Evolutionary conservation across 345 rosid genomes (phyloP), one percentile per base, ranked within the genome.

Genomic region (Populus tremula): DNA sequence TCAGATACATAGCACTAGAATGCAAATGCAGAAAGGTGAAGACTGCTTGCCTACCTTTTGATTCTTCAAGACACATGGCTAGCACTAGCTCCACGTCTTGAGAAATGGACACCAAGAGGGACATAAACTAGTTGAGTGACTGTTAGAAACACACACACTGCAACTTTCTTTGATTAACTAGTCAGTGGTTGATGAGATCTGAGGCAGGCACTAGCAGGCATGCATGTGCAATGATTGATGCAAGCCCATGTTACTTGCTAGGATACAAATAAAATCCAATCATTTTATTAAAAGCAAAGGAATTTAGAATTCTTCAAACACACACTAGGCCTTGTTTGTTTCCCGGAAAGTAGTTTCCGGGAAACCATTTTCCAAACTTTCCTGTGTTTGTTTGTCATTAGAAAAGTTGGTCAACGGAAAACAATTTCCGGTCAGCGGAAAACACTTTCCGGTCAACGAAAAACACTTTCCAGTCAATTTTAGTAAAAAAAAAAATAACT

Each of bases 171-270:
- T 50, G 73, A 72, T 70, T 49, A 10, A 74, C 69, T 72, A 65
- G 38, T 2, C 8, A 6, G 59, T 54, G 61, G 61, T 54, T 54
- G 61, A 54, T 20, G 61, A 68, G 27, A 74, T 65, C 29, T 39
- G 14, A 67, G 18, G 17, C 35, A 36, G 68, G 27, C 20, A 13
- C 20, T 59, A 25, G 14, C 65, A 63, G 14, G 11, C 61, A 35
- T 53, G 75, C 90, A 88, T 73, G 90, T 88, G 90, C 86, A 83
- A 86, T 86, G 87, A 86, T 86, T 86, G 80, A 63, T 54, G 72
- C 4, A 67, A 84, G 82, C 69, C 69, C 35, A 54, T 54, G 61
- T 54, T 54, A 54, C 11, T 54, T 76, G 86, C 81, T 71, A 81
- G 82, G 79, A 49, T 65, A 56, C 79, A 71, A 63, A 76, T 72